Evolutionary conservation across 129 eudicot genomes (phyloP).

Genomic region (Cynara cardunculus): DNA sequence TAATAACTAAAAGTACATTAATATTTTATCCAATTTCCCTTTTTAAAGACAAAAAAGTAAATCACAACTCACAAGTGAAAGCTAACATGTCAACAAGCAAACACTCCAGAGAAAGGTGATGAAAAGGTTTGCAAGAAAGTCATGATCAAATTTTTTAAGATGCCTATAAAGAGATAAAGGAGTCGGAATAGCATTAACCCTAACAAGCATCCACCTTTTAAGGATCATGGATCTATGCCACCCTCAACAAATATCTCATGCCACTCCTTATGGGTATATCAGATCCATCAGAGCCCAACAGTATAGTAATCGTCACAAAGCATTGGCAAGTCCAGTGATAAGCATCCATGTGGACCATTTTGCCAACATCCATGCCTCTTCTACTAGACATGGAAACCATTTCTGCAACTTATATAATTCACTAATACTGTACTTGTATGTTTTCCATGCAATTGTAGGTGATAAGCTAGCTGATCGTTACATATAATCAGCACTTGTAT

Average conservation of each 20-base stretch:
- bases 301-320: not conserved
- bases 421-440: not conserved
- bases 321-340: not conserved
- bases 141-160: conserved; percentile 14
- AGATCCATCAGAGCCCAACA: not conserved
- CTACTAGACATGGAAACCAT: not conserved
- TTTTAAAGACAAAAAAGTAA: not conserved
- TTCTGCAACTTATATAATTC: too few relatives aligned
- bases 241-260: conserved; percentile 18
- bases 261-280: not conserved
- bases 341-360: conserved; percentile 10
- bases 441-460: not conserved
- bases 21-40: not conserved
- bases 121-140: conserved; percentile 24
- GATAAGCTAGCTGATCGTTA: not conserved
- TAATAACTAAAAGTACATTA: too few relatives aligned
- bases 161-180: conserved; percentile 18
- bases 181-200: conserved; percentile 25
- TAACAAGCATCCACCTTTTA: conserved; percentile 22
- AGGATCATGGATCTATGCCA: conserved; percentile 28
- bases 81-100: conserved; percentile 21
- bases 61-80: conserved; percentile 17
- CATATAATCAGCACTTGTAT: not conserved
- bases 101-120: conserved; percentile 13
- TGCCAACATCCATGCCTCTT: not conserved